Evolutionary conservation across 179 eudicot genomes (phyloP).

Genomic region (Camellia oleifera): DNA sequence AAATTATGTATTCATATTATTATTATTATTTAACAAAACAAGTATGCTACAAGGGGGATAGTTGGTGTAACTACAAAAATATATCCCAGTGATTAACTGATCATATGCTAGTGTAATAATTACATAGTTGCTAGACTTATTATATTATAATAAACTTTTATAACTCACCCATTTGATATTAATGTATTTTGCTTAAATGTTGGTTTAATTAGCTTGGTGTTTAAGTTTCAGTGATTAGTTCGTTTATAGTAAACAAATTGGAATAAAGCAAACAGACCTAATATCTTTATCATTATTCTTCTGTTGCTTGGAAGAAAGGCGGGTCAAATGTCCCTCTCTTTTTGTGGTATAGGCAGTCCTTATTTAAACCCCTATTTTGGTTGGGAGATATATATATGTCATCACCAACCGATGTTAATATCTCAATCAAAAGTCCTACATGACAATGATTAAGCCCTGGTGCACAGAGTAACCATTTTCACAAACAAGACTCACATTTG

Average conservation of each 20-base stretch:
- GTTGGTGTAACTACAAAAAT: slow-evolving; percentile 7
- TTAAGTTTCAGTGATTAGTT: background rate
- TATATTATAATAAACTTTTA: no score
- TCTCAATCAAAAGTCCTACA: slow-evolving; percentile 5
- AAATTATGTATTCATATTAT: no score
- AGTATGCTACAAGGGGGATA: background rate
- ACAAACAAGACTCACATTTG: background rate
- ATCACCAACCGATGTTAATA: background rate
- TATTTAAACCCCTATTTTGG: background rate
- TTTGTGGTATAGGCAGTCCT: background rate
- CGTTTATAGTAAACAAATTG: background rate
- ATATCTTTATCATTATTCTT: background rate
- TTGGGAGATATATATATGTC: background rate
- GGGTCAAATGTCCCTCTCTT: slow-evolving; percentile 13
- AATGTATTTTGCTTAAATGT: background rate
- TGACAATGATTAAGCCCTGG: background rate
- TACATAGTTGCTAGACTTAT: no score
- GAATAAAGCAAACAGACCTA: background rate
- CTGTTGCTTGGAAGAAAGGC: slow-evolving; percentile 8
- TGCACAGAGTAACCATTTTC: background rate
- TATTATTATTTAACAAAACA: no score
- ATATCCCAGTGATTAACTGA: background rate
- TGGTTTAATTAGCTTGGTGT: background rate
- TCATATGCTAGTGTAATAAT: no score
- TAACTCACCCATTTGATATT: slow-evolving; percentile 7